Evolutionary conservation across 2,329 filamentous ascomycete genomes (phyloP), one percentile per base, ranked within the genome.

Genomic region (Dactylonectria estremocensis): DNA sequence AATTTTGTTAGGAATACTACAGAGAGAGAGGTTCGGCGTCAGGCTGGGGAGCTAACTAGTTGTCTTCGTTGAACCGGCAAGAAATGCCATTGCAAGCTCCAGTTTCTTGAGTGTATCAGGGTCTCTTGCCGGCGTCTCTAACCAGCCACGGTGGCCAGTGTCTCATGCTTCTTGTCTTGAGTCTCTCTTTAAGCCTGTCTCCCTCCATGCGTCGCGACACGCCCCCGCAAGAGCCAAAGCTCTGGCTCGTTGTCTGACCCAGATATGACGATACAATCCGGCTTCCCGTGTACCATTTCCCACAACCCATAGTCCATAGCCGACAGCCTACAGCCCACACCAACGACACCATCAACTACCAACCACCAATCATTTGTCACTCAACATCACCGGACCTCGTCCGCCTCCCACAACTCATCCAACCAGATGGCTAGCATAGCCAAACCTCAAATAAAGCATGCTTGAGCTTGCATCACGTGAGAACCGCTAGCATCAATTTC

Each of bases 1-100:
- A 70, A 69, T 73, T 72, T 72, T 75, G 69, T 71, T 72, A 75
- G 69, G 72, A 66, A 65, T 59, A 66, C 37, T 64, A 58, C 33
- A 43, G 61, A 63, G 60, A 63, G 60, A 57, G 61, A 53, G 57
- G 49, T 60, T 67, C 45, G 74, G 74, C 74, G 74, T 76, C 74
- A 60, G 74, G 74, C 71, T 76, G 69, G 60, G 68, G 61, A 70
- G 33, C 67, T 72, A 70, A 28, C 67, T 72, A 72, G 64, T 69
- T 70, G 65, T 72, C 62, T 66, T 67, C 54, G 62, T 61, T 65
- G 72, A 72, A 68, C 28, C 61, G 55, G 45, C 54, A 67, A 37
- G 55, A 52, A 64, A 63, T 66, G 58, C 63, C 57, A 66, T 66
- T 66, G 57, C 58, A 48, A 56, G 58, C 43, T 57, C 63, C 46